Evolutionary conservation across 208 protist genomes (phyloP), one percentile per base, ranked within the genome.

Genomic region (Wallacemonas sp.): DNA sequence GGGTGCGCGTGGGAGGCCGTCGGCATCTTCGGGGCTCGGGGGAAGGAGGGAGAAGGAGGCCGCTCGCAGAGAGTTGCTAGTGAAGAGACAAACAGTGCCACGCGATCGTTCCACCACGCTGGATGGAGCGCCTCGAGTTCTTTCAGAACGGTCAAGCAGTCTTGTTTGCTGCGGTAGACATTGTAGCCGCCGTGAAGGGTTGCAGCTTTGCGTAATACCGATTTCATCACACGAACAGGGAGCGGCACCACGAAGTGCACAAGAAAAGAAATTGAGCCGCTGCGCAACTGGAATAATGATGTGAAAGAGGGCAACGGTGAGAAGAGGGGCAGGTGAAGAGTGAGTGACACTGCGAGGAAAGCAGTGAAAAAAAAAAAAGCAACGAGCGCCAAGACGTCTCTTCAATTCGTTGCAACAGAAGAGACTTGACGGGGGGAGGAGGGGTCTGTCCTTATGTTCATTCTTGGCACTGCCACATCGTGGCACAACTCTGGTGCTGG

Each of bases 21-120:
- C 24, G n/a, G n/a, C n/a, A n/a, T n/a, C n/a, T n/a, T n/a, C n/a
- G n/a, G n/a, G n/a, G n/a, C n/a, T n/a, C n/a, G n/a, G n/a, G n/a
- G n/a, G n/a, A n/a, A n/a, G n/a, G n/a, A n/a, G n/a, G n/a, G n/a
- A n/a, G n/a, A n/a, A n/a, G n/a, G n/a, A n/a, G n/a, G n/a, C n/a
- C n/a, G n/a, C n/a, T n/a, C 6, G 21, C 47, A 55, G 47, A 44
- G 28, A 39, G 54, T 15, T 22, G 4, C 47, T n/a, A 58, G 28
- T 5, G 51, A 22, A 2, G 51, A 33, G 2, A 93, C 66, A 36
- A 90, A 88, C 22, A 27, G 8, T 14, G 68, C 47, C 59, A 83
- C 89, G 15, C 66, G 27, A 5, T 55, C 17, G 2, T 66, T 88
- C 83, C 86, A 93, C 86, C 86, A 93, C 33, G 65, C 30, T 8